A percentile compares a stretch with the other conserved stretches of the same genome.
Conservation (phyloP, 441 rosid genomes). For the Gossypium aridum region DNA sequence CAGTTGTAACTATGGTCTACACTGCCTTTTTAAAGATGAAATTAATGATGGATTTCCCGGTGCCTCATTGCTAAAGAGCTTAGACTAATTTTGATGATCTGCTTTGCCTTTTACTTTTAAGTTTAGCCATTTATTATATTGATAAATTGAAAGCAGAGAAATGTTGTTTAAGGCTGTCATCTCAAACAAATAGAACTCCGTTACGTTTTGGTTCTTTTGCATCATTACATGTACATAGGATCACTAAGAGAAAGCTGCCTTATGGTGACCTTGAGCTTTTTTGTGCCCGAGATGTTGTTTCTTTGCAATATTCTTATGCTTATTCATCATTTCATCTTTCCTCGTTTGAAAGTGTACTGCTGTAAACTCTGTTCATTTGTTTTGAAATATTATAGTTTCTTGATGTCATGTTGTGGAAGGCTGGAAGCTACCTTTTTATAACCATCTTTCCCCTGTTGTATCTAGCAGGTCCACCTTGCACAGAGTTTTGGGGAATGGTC, state of each 20-base stretch:
- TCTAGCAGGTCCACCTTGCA: slow-evolving; percentile 78
- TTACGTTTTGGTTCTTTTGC: neutral
- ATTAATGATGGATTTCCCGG: neutral
- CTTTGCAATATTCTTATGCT: neutral
- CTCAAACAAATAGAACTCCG: neutral
- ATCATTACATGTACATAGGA: neutral
- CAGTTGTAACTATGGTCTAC: neutral
- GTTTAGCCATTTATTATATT: neutral
- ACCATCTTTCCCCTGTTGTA: neutral
- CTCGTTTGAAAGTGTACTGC: neutral
- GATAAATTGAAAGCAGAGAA: neutral
- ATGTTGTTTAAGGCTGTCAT: neutral
- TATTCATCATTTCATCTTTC: neutral
- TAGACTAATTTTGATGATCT: neutral
- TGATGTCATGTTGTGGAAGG: neutral
- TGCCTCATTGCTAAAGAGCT: neutral
- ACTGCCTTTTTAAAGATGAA: neutral
- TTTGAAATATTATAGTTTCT: neutral
- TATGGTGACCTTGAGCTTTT: neutral
- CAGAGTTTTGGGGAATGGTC: slow-evolving; percentile 79
- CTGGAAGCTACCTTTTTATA: neutral
- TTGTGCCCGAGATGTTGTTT: neutral
- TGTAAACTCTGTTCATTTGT: neutral
- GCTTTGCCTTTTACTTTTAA: neutral
- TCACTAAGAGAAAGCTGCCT: neutral